Percentiles rank a stretch among this genome's conserved stretches.
phyloP scores from a whole-genome alignment of 1,284 basidiomycete species.

The Phylloporus sp. region DNA sequence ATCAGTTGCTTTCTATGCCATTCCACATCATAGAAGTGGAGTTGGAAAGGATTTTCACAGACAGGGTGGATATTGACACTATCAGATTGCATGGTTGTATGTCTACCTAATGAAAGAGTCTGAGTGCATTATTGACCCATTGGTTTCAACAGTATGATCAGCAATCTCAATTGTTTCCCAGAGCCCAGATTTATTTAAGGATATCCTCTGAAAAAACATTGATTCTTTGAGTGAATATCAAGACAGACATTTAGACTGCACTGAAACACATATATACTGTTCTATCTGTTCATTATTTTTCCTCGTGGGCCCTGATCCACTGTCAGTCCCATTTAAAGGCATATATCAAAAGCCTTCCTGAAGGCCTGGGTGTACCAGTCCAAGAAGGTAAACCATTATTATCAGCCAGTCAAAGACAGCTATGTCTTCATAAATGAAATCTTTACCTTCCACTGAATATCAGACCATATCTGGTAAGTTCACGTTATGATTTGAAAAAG shows the following conservation, averaged over 20 bases:
- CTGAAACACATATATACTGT: conserved; percentile 63
- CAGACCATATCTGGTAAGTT: too few relatives aligned
- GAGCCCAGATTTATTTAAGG: conserved; percentile 81
- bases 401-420: conserved; percentile 83
- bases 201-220: conserved; percentile 84
- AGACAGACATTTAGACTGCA: conserved; percentile 84
- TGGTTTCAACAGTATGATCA: conserved; percentile 58
- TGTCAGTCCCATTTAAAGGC: conserved; percentile 63
- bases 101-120: conserved; percentile 26
- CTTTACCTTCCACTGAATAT: too few relatives aligned
- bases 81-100: conserved; percentile 82
- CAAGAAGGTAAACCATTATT: conserved; percentile 85
- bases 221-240: conserved; percentile 74
- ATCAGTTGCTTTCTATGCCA: conserved; percentile 62
- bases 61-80: conserved; percentile 82
- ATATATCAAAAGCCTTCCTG: conserved; percentile 74
- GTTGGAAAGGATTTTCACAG: conserved; percentile 80
- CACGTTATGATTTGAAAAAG: too few relatives aligned
- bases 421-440: too few relatives aligned
- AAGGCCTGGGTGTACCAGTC: conserved; percentile 76
- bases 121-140: background rate
- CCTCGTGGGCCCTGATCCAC: background rate
- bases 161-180: conserved; percentile 92
- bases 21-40: conserved; percentile 87
- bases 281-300: conserved; percentile 1